Conservation (phyloP, 2,329 filamentous ascomycete species). For the Ophiostoma sp. region DNA sequence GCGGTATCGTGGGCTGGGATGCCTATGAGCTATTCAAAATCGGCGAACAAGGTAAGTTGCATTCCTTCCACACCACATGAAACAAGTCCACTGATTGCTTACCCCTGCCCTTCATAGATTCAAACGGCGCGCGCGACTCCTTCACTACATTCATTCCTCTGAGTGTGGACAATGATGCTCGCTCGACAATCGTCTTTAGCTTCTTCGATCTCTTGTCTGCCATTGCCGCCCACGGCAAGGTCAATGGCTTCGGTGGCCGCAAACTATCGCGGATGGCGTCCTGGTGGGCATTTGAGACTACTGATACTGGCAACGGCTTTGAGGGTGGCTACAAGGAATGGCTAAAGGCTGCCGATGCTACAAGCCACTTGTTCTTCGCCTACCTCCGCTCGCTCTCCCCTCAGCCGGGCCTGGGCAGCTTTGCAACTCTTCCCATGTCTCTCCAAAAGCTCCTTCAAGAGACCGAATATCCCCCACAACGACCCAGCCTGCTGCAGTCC, state of each 20-base stretch:
- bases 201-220: conserved; percentile 93
- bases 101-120: conserved; percentile 54
- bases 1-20: conserved; percentile 93
- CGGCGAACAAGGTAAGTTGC: conserved; percentile 70
- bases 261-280: conserved; percentile 93
- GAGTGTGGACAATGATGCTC: conserved; percentile 79
- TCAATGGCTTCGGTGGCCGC: conserved; percentile 84
- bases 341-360: conserved; percentile 86
- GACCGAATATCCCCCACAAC: conserved; percentile 86
- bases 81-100: not conserved
- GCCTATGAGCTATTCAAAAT: conserved; percentile 94
- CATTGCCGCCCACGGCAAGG: conserved; percentile 86
- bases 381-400: conserved; percentile 87
- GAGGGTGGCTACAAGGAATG: conserved; percentile 90
- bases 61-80: no score
- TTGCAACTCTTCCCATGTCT: conserved; percentile 81
- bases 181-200: conserved; percentile 85
- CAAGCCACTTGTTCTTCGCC: conserved; percentile 95
- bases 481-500: conserved; percentile 68
- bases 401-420: conserved; percentile 69
- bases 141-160: conserved; percentile 96
- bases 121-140: conserved; percentile 81
- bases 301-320: conserved; percentile 81
- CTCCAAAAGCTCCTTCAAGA: conserved; percentile 85
- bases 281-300: conserved; percentile 97